A percentile compares a stretch with the other conserved stretches of the same genome.
phyloP scores from a whole-genome alignment of 164 flowering plant species.

The Berberis vulgaris region DNA sequence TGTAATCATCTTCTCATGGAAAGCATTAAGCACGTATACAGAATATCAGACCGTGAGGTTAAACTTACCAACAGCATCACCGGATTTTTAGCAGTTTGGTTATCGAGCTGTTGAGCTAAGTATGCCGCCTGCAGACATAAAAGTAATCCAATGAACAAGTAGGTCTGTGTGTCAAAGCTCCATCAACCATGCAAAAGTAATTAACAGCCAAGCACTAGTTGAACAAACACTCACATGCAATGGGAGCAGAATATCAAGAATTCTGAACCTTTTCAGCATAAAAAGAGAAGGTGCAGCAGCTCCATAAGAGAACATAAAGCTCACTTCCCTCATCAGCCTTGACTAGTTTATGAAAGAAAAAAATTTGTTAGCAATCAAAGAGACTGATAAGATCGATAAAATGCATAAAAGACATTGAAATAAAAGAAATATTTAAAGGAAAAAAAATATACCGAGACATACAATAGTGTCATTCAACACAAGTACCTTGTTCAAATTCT shows the following conservation, averaged over 20 bases:
- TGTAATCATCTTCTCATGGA: neutral
- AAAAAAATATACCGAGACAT: neutral
- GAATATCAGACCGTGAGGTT: neutral
- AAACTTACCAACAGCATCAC: slow-evolving; percentile 73
- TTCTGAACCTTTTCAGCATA: slow-evolving; percentile 53
- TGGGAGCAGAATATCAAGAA: slow-evolving; percentile 68
- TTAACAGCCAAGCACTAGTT: neutral
- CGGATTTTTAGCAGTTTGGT: slow-evolving; percentile 24
- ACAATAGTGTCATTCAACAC: neutral
- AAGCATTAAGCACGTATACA: neutral
- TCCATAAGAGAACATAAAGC: slow-evolving; percentile 90
- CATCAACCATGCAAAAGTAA: no score
- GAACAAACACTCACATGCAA: slow-evolving; percentile 54
- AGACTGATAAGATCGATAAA: no score
- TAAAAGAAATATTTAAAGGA: neutral
- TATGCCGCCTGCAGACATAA: slow-evolving; percentile 62
- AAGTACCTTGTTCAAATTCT: slow-evolving; percentile 47
- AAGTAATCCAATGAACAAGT: neutral
- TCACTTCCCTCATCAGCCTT: slow-evolving; percentile 79
- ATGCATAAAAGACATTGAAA: no score
- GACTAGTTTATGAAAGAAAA: slow-evolving; percentile 25
- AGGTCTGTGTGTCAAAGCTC: neutral
- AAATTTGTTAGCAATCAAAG: neutral
- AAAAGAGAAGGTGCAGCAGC: slow-evolving; percentile 69
- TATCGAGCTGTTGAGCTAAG: slow-evolving; percentile 35